phyloP scores from a whole-genome alignment of 2,329 filamentous ascomycete genomes.

The Thelonectria discophora region DNA sequence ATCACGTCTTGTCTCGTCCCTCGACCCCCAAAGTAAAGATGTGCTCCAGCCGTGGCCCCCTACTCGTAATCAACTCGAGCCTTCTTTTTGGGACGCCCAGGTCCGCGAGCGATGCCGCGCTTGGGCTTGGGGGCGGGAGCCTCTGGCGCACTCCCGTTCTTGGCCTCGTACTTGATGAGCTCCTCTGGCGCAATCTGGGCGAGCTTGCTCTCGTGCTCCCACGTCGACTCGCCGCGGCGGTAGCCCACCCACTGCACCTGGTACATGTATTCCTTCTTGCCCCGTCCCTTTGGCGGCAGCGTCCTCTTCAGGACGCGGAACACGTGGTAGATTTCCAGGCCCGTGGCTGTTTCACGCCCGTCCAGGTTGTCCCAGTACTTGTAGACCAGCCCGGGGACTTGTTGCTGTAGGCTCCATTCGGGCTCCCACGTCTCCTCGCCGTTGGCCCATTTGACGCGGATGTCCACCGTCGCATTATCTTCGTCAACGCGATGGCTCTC shows the following conservation, averaged over 20 bases:
- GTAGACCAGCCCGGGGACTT: constrained; percentile 39
- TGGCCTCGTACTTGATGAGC: constrained; percentile 39
- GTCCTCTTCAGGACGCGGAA: constrained; percentile 40
- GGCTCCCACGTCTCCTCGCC: constrained; percentile 40
- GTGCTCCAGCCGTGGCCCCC: not conserved
- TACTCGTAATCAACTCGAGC: constrained; percentile 9
- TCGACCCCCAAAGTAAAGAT: not conserved
- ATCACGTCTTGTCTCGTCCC: not conserved
- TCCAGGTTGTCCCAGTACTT: constrained; percentile 40
- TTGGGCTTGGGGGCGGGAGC: constrained; percentile 35
- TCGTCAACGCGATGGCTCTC: constrained; percentile 34
- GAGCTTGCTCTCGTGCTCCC: constrained; percentile 38
- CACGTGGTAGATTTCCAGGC: constrained; percentile 39
- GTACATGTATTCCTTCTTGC: constrained; percentile 31
- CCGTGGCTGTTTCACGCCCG: constrained; percentile 38
- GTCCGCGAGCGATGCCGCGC: constrained; percentile 34
- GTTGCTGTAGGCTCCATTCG: constrained; percentile 41
- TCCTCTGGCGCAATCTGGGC: constrained; percentile 37
- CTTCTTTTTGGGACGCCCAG: constrained; percentile 41
- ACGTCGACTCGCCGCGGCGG: constrained; percentile 35
- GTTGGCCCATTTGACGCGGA: constrained; percentile 36
- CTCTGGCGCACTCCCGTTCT: constrained; percentile 24
- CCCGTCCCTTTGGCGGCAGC: constrained; percentile 26
- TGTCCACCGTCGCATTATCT: constrained; percentile 38
- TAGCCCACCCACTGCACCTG: constrained; percentile 43